These are phyloP conservation scores for Nicotiana knightiana DNA, from an alignment of 257 asterid species.

Conservation along the genomic window DNA sequence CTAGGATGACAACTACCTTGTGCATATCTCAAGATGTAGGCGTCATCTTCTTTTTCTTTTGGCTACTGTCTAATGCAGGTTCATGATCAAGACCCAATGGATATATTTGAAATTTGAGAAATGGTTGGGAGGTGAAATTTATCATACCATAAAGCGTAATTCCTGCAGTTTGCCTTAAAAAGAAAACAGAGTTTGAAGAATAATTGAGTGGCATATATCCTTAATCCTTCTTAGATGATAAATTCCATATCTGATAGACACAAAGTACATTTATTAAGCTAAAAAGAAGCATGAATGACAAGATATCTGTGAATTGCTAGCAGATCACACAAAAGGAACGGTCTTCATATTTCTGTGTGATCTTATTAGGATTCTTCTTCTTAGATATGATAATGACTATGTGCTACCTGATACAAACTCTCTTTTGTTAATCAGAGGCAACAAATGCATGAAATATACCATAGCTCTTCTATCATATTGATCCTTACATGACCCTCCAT, in stretches of 20 bases:
- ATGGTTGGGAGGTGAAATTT: not conserved
- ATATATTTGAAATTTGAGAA: not conserved
- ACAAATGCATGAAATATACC: not conserved
- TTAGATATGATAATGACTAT: not conserved
- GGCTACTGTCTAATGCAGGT: not conserved
- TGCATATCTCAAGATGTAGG: not conserved
- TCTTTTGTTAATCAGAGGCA: not conserved
- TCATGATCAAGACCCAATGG: not conserved
- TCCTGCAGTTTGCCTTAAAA: not conserved
- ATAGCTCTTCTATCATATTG: not conserved
- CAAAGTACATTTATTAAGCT: not conserved
- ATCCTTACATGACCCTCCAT: not conserved
- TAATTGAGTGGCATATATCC: not conserved
- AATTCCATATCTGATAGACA: not conserved
- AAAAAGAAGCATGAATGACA: not conserved
- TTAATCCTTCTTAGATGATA: not conserved
- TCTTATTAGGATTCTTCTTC: not conserved
- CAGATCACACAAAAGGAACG: not conserved
- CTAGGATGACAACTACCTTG: not conserved
- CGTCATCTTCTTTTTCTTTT: not conserved
- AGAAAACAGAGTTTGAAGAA: not conserved
- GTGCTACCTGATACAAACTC: not conserved
- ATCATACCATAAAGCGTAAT: not conserved
- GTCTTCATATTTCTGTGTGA: not conserved
- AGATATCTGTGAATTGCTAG: not conserved